Evolutionary conservation across 768 basidiomycete species (phyloP), one percentile per base, ranked within the genome.

Genomic region (Leccinum imitatum): DNA sequence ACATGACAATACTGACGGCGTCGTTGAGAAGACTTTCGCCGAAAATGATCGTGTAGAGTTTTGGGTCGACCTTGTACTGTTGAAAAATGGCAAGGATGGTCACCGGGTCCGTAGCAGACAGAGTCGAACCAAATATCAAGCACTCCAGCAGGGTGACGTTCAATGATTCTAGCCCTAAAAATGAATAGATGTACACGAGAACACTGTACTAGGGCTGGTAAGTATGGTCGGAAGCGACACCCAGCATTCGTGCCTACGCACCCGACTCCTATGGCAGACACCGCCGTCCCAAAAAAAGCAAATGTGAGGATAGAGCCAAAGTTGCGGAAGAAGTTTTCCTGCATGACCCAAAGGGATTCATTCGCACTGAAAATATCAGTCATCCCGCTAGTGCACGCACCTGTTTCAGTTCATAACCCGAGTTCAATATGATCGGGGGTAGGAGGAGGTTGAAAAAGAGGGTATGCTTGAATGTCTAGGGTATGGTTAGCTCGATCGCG

Each of bases 1-100:
- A 98, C 91, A 99, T 95, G 75, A 98, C 95, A 79, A 98, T 98
- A 82, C 93, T 94, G 69, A 98, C 97, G 19, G 97, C 97, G 80
- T 99, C 97, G 76, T 99, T 99, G 60, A 99, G 77, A 59, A 99
- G 81, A 75, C 89, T 91, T 75, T 98, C 97, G 27, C 97, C 97
- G 69, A 98, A 99, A 64, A 99, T 99, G 74, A 98, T 84, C 50
- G 88, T 90, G 77, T 98, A 98, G 9, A 99, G 81, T 72, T 98
- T 98, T 1, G 97, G 95, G 75, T 99, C 97, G 67, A 98, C 95
- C 72, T 98, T 97, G 79, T 96, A 91, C 67, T 97, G 93, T 67
- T 97, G 94, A 81, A 99, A 99, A 56, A 99, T 98, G 48, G 96
- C 93, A 33, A 99, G 82, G 71, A 99, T 97, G 7, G 97, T 98